phyloP scores from a whole-genome alignment of 2,329 filamentous ascomycete genomes.

The Pseudocercospora eumusae region DNA sequence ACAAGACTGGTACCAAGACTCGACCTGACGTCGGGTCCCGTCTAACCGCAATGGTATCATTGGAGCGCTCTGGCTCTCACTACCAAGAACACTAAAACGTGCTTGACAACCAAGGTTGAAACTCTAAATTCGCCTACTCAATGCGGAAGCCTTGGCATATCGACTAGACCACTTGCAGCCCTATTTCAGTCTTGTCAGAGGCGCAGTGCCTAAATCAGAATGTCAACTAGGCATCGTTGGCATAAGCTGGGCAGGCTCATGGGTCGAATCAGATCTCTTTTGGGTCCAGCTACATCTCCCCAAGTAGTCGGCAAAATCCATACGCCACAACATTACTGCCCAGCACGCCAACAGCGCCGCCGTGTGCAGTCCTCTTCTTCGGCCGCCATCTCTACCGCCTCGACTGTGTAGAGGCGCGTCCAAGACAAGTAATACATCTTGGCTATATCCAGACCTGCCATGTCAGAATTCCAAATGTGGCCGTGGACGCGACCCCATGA shows the following conservation, averaged over 20 bases:
- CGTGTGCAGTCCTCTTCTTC: constrained; percentile 6
- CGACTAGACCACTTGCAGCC: neutral
- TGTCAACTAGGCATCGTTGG: constrained; percentile 5
- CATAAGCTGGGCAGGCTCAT: constrained; percentile 7
- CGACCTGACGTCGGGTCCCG: constrained; percentile 4
- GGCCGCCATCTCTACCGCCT: constrained; percentile 14
- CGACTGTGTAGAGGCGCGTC: constrained; percentile 8
- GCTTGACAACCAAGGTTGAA: constrained; percentile 7
- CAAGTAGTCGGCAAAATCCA: constrained; percentile 1
- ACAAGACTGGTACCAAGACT: constrained; percentile 13
- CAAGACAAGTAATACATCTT: constrained; percentile 10
- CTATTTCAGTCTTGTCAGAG: constrained; percentile 7
- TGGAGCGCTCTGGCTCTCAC: constrained; percentile 8
- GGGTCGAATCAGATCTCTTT: neutral
- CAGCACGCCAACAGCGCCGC: constrained; percentile 23
- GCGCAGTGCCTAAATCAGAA: constrained; percentile 11
- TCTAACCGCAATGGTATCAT: neutral
- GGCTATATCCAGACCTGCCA: constrained; percentile 1
- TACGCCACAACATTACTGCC: constrained; percentile 16
- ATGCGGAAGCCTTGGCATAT: constrained; percentile 3
- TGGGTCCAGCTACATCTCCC: neutral
- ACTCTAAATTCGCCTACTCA: constrained; percentile 8
- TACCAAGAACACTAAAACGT: constrained; percentile 5
- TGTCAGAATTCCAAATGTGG: constrained; percentile 21
- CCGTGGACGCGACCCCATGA: constrained; percentile 7